Conservation (phyloP, 129 eudicot species). For the Flaveria ramosissima region DNA sequence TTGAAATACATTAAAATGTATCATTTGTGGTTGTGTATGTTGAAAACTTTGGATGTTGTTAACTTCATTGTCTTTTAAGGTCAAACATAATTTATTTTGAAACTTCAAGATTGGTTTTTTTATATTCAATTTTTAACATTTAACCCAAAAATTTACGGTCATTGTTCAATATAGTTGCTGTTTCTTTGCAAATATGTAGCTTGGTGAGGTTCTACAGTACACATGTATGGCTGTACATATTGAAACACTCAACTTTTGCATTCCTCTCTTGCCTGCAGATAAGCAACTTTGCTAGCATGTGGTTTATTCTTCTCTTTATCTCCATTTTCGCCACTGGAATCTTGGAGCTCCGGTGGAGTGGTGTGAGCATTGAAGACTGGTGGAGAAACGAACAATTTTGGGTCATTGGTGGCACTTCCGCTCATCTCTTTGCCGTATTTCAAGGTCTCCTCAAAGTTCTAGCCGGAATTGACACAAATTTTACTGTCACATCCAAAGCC, state of each 20-base stretch:
- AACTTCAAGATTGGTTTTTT: neutral
- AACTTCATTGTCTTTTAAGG: conserved; percentile 4
- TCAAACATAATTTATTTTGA: conserved; percentile 11
- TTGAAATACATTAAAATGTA: too few relatives aligned
- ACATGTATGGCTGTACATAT: neutral
- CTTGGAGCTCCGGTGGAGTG: conserved; percentile 67
- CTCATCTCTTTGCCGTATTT: conserved; percentile 70
- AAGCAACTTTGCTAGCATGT: conserved; percentile 63
- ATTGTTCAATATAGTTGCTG: too few relatives aligned
- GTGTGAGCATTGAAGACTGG: conserved; percentile 67
- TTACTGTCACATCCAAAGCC: conserved; percentile 66
- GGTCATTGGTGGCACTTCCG: conserved; percentile 75
- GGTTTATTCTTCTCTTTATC: conserved; percentile 61
- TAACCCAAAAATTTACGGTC: too few relatives aligned
- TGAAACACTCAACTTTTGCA: too few relatives aligned
- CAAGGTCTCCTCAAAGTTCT: conserved; percentile 68
- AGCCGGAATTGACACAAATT: conserved; percentile 63
- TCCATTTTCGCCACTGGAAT: conserved; percentile 62
- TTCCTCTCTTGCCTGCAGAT: conserved; percentile 43
- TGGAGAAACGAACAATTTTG: conserved; percentile 84
- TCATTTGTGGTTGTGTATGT: neutral
- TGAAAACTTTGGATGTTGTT: neutral
- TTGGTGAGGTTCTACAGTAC: neutral
- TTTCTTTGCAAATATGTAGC: too few relatives aligned
- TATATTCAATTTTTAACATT: too few relatives aligned